Evolutionary conservation across 331 rosid species (phyloP).

Genomic region (Malus hybrid): DNA sequence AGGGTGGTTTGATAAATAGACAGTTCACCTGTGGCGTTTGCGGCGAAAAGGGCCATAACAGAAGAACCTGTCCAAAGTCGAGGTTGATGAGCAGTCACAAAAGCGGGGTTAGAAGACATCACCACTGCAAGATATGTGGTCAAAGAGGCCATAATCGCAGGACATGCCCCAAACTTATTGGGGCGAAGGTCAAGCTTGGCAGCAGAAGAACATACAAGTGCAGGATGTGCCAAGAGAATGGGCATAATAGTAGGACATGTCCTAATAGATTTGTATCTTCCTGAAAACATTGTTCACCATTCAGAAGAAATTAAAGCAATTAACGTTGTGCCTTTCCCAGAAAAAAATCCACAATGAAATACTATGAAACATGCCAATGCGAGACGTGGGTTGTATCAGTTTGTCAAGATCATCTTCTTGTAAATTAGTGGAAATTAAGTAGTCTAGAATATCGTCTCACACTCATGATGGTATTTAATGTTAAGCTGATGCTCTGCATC

Average conservation of each 20-base stretch:
- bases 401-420: too few species aligned
- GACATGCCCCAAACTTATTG: conserved; percentile 39
- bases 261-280: conserved; percentile 24
- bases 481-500: too few species aligned
- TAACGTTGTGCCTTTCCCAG: not conserved
- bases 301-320: not conserved
- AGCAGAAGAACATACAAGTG: conserved; percentile 42
- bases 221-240: conserved; percentile 44
- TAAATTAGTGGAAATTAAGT: too few species aligned
- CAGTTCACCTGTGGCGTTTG: conserved; percentile 50
- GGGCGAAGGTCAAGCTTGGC: conserved; percentile 1
- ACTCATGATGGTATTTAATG: too few species aligned
- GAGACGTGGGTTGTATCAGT: too few species aligned
- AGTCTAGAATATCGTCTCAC: too few species aligned
- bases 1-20: conserved; percentile 30
- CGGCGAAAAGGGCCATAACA: conserved; percentile 81
- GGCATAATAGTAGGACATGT: conserved; percentile 79
- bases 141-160: conserved; percentile 69
- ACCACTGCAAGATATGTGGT: conserved; percentile 50
- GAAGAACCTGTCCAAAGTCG: conserved; percentile 59
- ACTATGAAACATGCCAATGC: not conserved
- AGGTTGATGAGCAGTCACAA: conserved; percentile 21
- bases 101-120: conserved; percentile 22
- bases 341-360: not conserved
- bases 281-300: conserved; percentile 1